phyloP scores from a whole-genome alignment of 495 filamentous ascomycete genomes.

The Penicillium pulvis region DNA sequence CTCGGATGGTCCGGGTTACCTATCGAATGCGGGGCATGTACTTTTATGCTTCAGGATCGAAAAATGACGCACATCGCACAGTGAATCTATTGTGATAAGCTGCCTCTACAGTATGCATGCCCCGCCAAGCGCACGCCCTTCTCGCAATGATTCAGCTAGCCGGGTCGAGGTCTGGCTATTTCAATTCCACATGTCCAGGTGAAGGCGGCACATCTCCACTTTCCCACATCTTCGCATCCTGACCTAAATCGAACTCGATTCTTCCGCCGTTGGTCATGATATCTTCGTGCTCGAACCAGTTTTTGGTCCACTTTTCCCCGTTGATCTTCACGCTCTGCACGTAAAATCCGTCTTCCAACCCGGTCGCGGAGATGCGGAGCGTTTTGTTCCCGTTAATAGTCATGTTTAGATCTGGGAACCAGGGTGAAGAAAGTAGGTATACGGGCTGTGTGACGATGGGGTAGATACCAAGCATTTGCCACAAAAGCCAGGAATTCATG shows the following conservation, averaged over 20 bases:
- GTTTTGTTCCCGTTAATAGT: slow-evolving; percentile 55
- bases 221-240: slow-evolving; percentile 54
- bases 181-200: slow-evolving; percentile 30
- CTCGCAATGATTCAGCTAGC: background rate
- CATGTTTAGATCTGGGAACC: slow-evolving; percentile 61
- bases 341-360: slow-evolving; percentile 52
- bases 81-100: background rate
- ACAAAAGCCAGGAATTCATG: slow-evolving; percentile 70
- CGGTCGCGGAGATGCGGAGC: slow-evolving; percentile 56
- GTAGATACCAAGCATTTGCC: slow-evolving; percentile 72
- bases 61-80: background rate
- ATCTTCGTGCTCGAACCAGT: slow-evolving; percentile 66
- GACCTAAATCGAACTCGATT: slow-evolving; percentile 63
- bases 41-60: background rate
- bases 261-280: slow-evolving; percentile 63
- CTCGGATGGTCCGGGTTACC: background rate
- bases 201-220: slow-evolving; percentile 60
- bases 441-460: slow-evolving; percentile 65
- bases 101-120: background rate
- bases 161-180: background rate
- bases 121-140: background rate
- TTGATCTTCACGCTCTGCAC: slow-evolving; percentile 52
- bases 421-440: slow-evolving; percentile 64
- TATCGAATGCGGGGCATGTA: background rate
- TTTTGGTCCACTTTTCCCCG: slow-evolving; percentile 41